Evolutionary conservation across 805 yeast species (phyloP), one percentile per base, ranked within the genome.

Genomic region (Torulaspora quercuum): DNA sequence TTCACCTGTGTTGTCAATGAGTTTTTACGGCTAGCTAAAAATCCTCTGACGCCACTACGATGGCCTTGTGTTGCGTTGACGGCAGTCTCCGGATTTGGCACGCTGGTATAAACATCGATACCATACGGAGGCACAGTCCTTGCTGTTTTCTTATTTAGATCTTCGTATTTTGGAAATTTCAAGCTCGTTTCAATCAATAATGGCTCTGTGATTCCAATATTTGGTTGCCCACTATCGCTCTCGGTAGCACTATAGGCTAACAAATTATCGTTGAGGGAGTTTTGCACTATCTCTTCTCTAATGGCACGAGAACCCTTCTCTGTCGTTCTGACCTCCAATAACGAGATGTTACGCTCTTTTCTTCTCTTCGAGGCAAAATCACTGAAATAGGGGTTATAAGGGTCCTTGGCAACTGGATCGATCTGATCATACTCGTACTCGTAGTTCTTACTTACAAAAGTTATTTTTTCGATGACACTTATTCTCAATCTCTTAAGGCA

Each of bases 261-360:
- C 22, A 82, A 55, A 48, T 82, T 82, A 44, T 80, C 82, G 48
- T 76, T 71, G 0, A 70, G 65, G 47, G 82, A 73, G 32, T 67
- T 65, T 12, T 67, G 69, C 1, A 57, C 55, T 24, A 81, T 64
- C 4, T 76, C 70, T 49, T 82, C 89, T 38, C 80, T 80, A 57
- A 80, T 64, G 38, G 82, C 48, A 59, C 80, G 55, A 11, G 59
- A 32, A 15, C 69, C 59, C 46, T 65, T 64, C 18, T 65, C 67
- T 53, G 70, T 77, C 0, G 89, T 74, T 46, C 78, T 73, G 22
- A 83, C 66, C 53, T 83, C 90, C 43, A 81, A 68, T 11, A 83
- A 53, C 0, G 83, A 69, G 6, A 80, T 64, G 3, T 70, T 64
- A 35, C 82, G 67, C 44, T 82, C 89, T 38, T 53, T 57, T 26